phyloP scores from a whole-genome alignment of 495 filamentous ascomycete genomes.

The Aspergillus egyptiacus region DNA sequence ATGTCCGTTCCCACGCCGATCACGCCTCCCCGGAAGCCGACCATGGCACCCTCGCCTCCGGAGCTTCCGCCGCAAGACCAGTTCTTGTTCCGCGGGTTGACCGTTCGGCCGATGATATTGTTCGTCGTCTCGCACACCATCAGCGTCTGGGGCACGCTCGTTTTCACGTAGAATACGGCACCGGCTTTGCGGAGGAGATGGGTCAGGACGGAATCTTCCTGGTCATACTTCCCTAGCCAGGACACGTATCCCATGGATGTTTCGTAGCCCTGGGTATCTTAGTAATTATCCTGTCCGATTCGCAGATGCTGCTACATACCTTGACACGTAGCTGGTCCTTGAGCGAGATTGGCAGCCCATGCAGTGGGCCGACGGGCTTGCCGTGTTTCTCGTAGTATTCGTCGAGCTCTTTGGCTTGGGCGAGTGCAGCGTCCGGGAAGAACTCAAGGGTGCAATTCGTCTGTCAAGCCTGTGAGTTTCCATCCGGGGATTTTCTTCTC shows the following conservation, averaged over 20 bases:
- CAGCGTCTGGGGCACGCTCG: background rate
- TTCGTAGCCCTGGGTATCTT: slow-evolving; percentile 46
- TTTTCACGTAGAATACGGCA: background rate
- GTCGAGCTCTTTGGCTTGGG: slow-evolving; percentile 53
- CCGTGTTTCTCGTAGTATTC: slow-evolving; percentile 36
- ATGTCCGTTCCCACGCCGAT: slow-evolving; percentile 4
- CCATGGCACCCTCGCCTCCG: slow-evolving; percentile 1
- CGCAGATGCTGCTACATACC: slow-evolving; percentile 10
- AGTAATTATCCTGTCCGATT: no score
- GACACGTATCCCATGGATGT: slow-evolving; percentile 28
- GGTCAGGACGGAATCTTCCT: background rate
- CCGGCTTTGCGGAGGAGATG: background rate
- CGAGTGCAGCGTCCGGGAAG: slow-evolving; percentile 49
- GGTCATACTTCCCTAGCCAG: slow-evolving; percentile 20
- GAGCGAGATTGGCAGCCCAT: slow-evolving; percentile 55
- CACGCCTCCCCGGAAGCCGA: background rate
- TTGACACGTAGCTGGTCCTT: slow-evolving; percentile 62
- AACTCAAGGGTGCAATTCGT: slow-evolving; percentile 49
- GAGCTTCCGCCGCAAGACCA: background rate
- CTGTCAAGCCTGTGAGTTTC: background rate
- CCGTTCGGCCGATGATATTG: background rate
- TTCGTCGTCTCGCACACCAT: background rate
- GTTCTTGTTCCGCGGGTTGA: background rate
- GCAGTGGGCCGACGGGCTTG: slow-evolving; percentile 46
- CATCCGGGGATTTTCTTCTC: no score